These are phyloP conservation scores for Nicotiana tabacum DNA, from an alignment of 257 asterid genomes.

Conservation along the genomic window DNA sequence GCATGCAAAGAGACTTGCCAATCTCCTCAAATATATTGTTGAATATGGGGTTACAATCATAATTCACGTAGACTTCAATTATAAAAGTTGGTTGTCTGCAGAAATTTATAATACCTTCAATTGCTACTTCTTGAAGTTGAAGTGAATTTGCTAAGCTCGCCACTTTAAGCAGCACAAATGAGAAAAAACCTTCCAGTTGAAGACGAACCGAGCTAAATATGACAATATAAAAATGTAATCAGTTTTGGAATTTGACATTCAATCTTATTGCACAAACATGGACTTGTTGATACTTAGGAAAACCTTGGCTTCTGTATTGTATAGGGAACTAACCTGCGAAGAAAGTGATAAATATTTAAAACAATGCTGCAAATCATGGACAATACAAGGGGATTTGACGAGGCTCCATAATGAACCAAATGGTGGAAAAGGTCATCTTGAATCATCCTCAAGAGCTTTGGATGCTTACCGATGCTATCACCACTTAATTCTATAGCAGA, in stretches of 20 bases:
- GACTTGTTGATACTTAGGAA: background rate
- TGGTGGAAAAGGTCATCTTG: slow-evolving; percentile 90
- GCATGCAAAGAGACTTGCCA: slow-evolving; percentile 67
- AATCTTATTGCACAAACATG: background rate
- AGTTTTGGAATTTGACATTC: slow-evolving; percentile 6
- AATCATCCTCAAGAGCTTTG: slow-evolving; percentile 82
- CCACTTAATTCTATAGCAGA: slow-evolving; percentile 83
- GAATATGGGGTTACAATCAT: slow-evolving; percentile 78
- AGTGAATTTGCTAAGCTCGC: slow-evolving; percentile 37
- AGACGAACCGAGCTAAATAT: slow-evolving; percentile 66
- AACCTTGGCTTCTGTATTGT: background rate
- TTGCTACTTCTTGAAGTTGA: slow-evolving; percentile 80
- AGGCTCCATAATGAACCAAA: slow-evolving; percentile 66
- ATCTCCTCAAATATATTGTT: slow-evolving; percentile 74
- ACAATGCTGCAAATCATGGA: slow-evolving; percentile 92
- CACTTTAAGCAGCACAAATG: slow-evolving; percentile 57
- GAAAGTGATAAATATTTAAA: slow-evolving; percentile 76
- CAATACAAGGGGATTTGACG: slow-evolving; percentile 65
- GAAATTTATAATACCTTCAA: slow-evolving; percentile 77
- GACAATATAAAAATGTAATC: slow-evolving; percentile 1
- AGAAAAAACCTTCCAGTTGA: slow-evolving; percentile 80
- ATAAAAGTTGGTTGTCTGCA: slow-evolving; percentile 75
- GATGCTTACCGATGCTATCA: slow-evolving; percentile 84
- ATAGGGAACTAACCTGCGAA: slow-evolving; percentile 45
- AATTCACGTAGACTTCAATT: slow-evolving; percentile 68